Evolutionary conservation across 805 yeast species (phyloP).

Genomic region (Cyberlindnera suaveolens): DNA sequence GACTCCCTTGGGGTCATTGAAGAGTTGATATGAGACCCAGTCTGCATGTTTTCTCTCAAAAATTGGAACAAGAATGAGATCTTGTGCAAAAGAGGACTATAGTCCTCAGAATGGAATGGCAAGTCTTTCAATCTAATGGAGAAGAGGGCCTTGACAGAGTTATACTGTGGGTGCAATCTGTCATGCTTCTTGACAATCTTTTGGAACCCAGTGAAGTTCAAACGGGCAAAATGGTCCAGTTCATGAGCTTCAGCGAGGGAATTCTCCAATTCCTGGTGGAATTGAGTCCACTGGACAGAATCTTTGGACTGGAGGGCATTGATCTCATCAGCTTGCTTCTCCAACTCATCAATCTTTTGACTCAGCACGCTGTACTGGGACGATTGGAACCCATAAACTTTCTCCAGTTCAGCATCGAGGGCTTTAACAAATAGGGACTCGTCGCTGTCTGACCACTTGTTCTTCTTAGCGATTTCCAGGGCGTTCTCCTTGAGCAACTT

Average conservation of each 20-base stretch:
- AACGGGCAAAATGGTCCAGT: slow-evolving; percentile 81
- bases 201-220: slow-evolving; percentile 91
- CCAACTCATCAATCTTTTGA: slow-evolving; percentile 57
- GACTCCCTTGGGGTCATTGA: slow-evolving; percentile 18
- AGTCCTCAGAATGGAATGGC: slow-evolving; percentile 93
- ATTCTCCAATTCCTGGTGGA: slow-evolving; percentile 68
- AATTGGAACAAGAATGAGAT: slow-evolving; percentile 76
- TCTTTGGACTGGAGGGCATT: slow-evolving; percentile 19
- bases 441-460: slow-evolving; percentile 62
- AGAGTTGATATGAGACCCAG: slow-evolving; percentile 22
- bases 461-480: slow-evolving; percentile 25
- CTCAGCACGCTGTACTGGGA: slow-evolving; percentile 64
- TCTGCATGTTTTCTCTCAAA: slow-evolving; percentile 62
- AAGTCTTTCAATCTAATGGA: slow-evolving; percentile 81
- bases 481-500: slow-evolving; percentile 65
- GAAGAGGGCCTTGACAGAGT: slow-evolving; percentile 80
- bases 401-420: slow-evolving; percentile 65
- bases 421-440: slow-evolving; percentile 63
- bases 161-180: slow-evolving; percentile 74
- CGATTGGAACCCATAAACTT: slow-evolving; percentile 68
- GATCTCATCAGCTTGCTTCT: slow-evolving; percentile 47
- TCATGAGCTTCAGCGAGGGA: slow-evolving; percentile 72
- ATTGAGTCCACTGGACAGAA: slow-evolving; percentile 49
- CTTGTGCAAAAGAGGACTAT: slow-evolving; percentile 83
- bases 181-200: slow-evolving; percentile 96